Conservation (phyloP, 306 rosid species). For the Luffa aegyptiaca region DNA sequence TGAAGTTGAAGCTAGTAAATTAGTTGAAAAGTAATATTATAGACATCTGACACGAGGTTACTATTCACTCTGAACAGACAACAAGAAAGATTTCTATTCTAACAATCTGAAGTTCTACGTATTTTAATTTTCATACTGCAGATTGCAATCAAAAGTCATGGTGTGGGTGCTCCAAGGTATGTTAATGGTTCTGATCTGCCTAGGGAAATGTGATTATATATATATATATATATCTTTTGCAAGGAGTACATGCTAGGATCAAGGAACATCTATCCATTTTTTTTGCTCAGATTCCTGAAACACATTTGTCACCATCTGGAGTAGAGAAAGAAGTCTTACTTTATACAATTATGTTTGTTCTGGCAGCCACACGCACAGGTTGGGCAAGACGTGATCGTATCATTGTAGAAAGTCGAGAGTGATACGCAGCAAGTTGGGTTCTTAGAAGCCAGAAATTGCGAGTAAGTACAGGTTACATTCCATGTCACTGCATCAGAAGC, state of each 20-base stretch:
- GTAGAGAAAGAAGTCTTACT: constrained; percentile 34
- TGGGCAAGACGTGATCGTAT: constrained; percentile 65
- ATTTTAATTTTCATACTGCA: background rate
- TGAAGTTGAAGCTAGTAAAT: background rate
- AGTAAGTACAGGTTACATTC: constrained; percentile 92
- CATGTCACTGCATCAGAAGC: constrained; percentile 67
- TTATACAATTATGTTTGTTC: constrained; percentile 52
- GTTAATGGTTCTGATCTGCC: background rate
- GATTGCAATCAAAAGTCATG: background rate
- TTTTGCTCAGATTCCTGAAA: background rate
- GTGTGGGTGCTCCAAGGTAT: background rate
- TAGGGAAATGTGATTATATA: background rate
- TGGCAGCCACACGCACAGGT: constrained; percentile 91
- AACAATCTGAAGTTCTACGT: background rate
- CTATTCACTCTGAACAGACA: background rate
- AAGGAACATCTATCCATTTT: background rate
- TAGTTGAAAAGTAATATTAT: background rate
- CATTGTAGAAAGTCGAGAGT: constrained; percentile 81
- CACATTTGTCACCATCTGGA: background rate
- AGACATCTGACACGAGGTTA: background rate
- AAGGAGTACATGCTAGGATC: background rate
- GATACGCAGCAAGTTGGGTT: constrained; percentile 93
- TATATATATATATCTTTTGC: too few relatives aligned
- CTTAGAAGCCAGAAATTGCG: constrained; percentile 80
- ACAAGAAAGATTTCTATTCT: background rate